Evolutionary conservation across 164 flowering plant species (phyloP), one percentile per base, ranked within the genome.

Genomic region (Stephania cephalantha): DNA sequence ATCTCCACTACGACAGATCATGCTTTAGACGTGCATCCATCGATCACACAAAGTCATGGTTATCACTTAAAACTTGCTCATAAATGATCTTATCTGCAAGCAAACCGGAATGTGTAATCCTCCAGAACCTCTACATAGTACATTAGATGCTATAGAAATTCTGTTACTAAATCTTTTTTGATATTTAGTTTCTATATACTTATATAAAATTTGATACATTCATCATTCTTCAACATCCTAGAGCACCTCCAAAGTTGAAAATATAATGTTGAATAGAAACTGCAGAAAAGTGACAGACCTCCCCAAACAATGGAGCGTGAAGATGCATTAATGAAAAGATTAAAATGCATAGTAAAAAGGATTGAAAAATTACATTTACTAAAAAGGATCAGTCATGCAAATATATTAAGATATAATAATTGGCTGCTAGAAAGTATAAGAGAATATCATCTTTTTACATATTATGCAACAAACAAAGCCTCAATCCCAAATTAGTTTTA

Each of bases 221-320:
- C 82, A 93, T 83, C 55, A 92, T 73, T 91, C 91, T 63, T 87
- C 89, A 31, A 92, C 86, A 80, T 92, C 97, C 84, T 89, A 91
- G 45, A 93, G 91, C 76, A 90, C 90, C 99, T 95, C 90, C 80
- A 81, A 4, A 42, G 18, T 64, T 67, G 30, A 77, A 79, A 74
- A 6, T 9, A 61, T 18, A 25, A 52, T 66, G 8, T 20, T 20
- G 13, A 72, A 63, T 69, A 30, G n/a, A 25, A 44, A 3, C 35
- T 15, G 64, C 2, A 45, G 4, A 48, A 66, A 20, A 65, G 61
- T 18, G 31, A 67, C 58, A 66, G 20, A 25, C 44, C 13, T n/a
- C 68, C 52, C 35, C 48, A 74, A 68, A 52, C 44, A 74, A 42
- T 44, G 1, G 53, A 35, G 29, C 29, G 20, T 52, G 30, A 7